Evolutionary conservation across 2,329 filamentous ascomycete species (phyloP).

Genomic region (Fusarium sp.): DNA sequence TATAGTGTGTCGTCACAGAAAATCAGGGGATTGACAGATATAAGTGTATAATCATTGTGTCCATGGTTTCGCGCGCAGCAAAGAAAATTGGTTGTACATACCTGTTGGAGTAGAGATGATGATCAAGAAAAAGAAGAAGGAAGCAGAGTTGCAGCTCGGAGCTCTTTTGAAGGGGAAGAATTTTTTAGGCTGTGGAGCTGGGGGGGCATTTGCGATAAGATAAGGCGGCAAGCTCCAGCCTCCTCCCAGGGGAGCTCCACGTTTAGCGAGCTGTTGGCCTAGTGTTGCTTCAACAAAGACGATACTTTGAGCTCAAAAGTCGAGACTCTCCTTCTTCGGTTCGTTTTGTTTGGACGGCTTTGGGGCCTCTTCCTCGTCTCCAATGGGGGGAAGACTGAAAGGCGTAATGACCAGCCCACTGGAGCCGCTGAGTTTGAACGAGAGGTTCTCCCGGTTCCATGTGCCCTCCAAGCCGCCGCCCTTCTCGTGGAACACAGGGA

Average conservation of each 20-base stretch:
- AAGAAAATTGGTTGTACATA: conserved; percentile 31
- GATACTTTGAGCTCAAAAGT: conserved; percentile 68
- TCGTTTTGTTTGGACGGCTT: conserved; percentile 60
- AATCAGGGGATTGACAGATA: conserved; percentile 72
- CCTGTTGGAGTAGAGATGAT: conserved; percentile 31
- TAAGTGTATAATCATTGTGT: conserved; percentile 63
- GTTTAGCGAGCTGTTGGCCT: neutral
- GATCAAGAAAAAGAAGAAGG: conserved; percentile 33
- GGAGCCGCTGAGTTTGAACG: conserved; percentile 86
- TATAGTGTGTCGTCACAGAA: conserved; percentile 58
- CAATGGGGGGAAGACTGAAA: conserved; percentile 88
- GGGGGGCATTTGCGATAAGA: conserved; percentile 14
- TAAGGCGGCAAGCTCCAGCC: conserved; percentile 17
- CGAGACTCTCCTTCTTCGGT: conserved; percentile 74
- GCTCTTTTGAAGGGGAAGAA: conserved; percentile 35
- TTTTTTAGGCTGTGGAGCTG: conserved; percentile 39
- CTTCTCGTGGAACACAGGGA: conserved; percentile 89
- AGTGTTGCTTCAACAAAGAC: neutral
- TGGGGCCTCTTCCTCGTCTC: conserved; percentile 69
- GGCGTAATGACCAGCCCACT: conserved; percentile 87
- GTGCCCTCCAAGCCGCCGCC: conserved; percentile 80
- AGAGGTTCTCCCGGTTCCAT: conserved; percentile 84
- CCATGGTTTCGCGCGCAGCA: conserved; percentile 18
- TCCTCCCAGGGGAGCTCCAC: neutral
- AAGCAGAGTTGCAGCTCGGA: conserved; percentile 25